Conservation (phyloP, 106 monocot species). For the Allium sativum region DNA sequence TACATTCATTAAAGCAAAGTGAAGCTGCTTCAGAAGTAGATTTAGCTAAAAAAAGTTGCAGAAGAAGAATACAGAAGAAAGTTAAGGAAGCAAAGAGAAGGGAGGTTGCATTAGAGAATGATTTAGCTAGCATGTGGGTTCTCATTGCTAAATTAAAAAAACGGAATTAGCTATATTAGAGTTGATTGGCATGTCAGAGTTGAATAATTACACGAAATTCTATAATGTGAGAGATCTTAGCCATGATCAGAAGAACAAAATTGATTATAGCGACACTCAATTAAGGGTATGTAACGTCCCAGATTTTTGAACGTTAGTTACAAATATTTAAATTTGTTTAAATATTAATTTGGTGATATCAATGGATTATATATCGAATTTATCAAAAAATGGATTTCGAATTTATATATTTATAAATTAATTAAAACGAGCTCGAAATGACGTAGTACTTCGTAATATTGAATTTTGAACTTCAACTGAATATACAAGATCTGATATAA, state of each 20-base stretch:
- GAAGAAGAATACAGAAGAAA: constrained; percentile 79
- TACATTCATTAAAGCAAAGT: constrained; percentile 55
- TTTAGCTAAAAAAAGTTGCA: constrained; percentile 56
- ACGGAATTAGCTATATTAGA: constrained; percentile 44
- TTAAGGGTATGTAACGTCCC: too few species aligned
- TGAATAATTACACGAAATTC: constrained; percentile 40
- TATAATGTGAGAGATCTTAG: constrained; percentile 19
- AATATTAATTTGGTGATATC: too few species aligned
- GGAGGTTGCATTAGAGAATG: constrained; percentile 78
- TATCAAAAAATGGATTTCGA: too few species aligned
- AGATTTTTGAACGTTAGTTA: too few species aligned
- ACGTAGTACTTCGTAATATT: too few species aligned
- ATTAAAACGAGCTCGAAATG: too few species aligned
- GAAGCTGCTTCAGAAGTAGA: constrained; percentile 67
- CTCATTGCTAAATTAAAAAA: constrained; percentile 91
- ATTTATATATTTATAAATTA: too few species aligned
- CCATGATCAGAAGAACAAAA: constrained; percentile 38
- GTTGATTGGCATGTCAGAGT: constrained; percentile 37
- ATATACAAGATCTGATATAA: too few species aligned
- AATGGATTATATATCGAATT: too few species aligned
- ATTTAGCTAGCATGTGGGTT: constrained; percentile 97
- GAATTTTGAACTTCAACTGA: too few species aligned
- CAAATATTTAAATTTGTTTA: too few species aligned
- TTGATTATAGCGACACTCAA: constrained; percentile 18
- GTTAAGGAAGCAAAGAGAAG: constrained; percentile 73